Evolutionary conservation across 306 rosid genomes (phyloP).

Genomic region (Quercus suber): DNA sequence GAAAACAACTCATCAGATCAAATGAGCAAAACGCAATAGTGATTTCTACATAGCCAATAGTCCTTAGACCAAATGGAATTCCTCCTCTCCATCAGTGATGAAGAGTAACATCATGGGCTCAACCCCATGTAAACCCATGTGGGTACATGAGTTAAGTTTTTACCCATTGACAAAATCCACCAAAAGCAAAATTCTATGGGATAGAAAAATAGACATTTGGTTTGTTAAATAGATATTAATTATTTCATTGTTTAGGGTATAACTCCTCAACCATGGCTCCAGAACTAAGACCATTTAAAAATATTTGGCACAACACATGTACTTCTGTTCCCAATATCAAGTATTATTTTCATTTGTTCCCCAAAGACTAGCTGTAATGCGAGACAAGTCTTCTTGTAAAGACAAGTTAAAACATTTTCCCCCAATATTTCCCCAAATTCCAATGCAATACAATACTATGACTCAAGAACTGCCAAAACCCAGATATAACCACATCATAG

Average conservation of each 20-base stretch:
- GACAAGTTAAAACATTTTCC: not conserved
- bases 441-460: not conserved
- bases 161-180: not conserved
- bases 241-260: not conserved
- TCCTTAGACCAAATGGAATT: not conserved
- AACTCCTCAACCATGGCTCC: not conserved
- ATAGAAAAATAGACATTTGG: not conserved
- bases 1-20: not conserved
- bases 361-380: not conserved
- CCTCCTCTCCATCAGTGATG: not conserved
- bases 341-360: not conserved
- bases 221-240: not conserved
- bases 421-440: not conserved
- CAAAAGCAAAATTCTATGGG: not conserved
- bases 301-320: not conserved
- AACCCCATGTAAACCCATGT: not conserved
- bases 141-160: not conserved
- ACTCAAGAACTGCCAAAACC: not conserved
- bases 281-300: not conserved
- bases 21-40: not conserved
- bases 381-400: not conserved
- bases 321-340: not conserved
- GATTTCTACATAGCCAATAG: not conserved
- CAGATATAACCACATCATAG: conserved; percentile 1
- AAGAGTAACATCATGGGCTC: not conserved